Conservation (phyloP, 495 filamentous ascomycete genomes). For the Penicillium bovifimosum region DNA sequence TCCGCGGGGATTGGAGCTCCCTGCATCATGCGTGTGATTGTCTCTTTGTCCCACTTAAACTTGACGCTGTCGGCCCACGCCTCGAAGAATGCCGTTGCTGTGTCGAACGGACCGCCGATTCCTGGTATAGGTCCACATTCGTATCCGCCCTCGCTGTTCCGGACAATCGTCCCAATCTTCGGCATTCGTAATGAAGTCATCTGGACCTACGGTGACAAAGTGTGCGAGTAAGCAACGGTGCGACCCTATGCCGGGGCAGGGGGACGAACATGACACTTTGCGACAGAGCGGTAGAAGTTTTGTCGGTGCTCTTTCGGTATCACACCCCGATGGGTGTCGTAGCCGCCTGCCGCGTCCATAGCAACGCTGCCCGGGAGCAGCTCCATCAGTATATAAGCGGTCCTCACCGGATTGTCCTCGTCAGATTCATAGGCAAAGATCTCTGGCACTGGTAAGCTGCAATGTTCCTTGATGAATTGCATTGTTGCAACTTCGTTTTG, state of each 20-base stretch:
- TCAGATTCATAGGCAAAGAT: conserved; percentile 8
- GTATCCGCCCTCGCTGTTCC: neutral
- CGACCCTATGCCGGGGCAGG: neutral
- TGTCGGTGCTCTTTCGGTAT: neutral
- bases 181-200: conserved; percentile 5
- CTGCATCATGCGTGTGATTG: neutral
- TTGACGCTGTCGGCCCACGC: conserved; percentile 9
- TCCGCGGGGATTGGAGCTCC: conserved; percentile 1
- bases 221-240: neutral
- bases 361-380: conserved; percentile 6
- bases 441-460: neutral
- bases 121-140: conserved; percentile 7
- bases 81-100: conserved; percentile 12
- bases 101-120: conserved; percentile 6
- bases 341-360: conserved; percentile 10
- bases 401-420: neutral
- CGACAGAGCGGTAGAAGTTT: conserved; percentile 3
- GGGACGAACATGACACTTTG: conserved; percentile 1
- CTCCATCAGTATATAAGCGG: conserved; percentile 10
- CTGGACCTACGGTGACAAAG: conserved; percentile 2
- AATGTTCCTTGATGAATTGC: conserved; percentile 5
- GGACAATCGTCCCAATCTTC: conserved; percentile 8
- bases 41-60: conserved; percentile 3
- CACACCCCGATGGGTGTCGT: conserved; percentile 2
- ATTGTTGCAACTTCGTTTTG: conserved; percentile 4